Evolutionary conservation across 2,329 filamentous ascomycete genomes (phyloP), one percentile per base, ranked within the genome.

Genomic region (Penicillium sp.): DNA sequence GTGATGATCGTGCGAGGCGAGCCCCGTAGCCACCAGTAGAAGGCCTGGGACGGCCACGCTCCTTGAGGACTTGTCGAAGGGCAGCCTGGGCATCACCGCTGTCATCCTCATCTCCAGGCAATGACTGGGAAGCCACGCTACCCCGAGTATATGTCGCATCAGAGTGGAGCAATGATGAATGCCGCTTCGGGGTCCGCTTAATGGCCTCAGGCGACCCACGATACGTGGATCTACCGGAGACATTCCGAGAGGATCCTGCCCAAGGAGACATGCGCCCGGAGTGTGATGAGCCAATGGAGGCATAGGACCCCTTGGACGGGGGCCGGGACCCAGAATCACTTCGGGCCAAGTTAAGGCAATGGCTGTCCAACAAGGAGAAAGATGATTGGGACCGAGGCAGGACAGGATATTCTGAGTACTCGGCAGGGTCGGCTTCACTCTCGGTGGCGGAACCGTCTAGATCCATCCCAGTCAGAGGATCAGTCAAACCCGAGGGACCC

Each of bases 21-120:
- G 60, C 62, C 45, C 60, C 68, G 65, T 70, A 73, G 45, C 68
- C 62, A 37, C 70, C 64, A 4, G 65, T 66, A 4, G 71, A 65
- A 8, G 69, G 68, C 37, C 67, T 56, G 7, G 66, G 54, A 16
- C 70, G 63, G 29, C 67, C 65, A 44, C 69, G 69, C 10, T 68
- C 71, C 56, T 74, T 73, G 19, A 80, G 69, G 3, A 81, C 74
- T 56, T 80, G 75, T 35, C 78, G 76, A 31, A 81, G 68, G 7
- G 78, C 79, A 63, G 79, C 74, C 58, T 79, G 77, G 21, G 79
- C 79, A 67, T 80, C 70, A 16, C 75, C 74, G 21, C 67, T 71
- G 22, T 73, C 70, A 11, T 70, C 69, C 1, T 71, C 67, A 1
- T 66, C 59, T 9, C 69, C 70, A 3, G 66, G 63, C 10, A 69